These are phyloP conservation scores for Rhododendron simsii DNA, from an alignment of 148 eudicot genomes.

Conservation along the genomic window DNA sequence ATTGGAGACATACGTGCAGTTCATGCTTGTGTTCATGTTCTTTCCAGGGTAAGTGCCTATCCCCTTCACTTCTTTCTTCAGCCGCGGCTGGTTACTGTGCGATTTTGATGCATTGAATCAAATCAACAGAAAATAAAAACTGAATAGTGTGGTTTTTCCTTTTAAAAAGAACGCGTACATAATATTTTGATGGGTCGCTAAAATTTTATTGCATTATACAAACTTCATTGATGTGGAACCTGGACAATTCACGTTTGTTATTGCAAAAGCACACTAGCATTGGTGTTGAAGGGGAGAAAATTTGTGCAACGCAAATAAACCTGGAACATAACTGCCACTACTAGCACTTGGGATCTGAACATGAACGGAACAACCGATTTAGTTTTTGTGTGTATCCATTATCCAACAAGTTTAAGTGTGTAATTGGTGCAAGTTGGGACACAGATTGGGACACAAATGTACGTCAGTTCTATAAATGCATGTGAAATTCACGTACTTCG, in stretches of 20 bases:
- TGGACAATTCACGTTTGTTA: not conserved
- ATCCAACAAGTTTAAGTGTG: not conserved
- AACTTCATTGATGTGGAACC: not conserved
- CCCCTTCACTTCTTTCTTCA: not conserved
- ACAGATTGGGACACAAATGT: not conserved
- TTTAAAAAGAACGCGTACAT: not conserved
- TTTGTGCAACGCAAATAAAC: not conserved
- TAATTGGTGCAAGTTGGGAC: not conserved
- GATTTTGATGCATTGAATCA: not conserved
- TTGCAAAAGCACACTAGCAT: not conserved
- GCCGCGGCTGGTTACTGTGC: not conserved
- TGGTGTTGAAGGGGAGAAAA: not conserved
- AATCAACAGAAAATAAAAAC: not conserved
- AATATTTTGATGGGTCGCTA: not conserved
- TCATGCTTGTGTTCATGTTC: slow-evolving; percentile 86
- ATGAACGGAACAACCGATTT: not conserved
- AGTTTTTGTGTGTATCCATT: not conserved
- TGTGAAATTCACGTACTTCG: not conserved
- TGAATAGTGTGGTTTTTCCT: not conserved
- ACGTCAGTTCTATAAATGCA: not conserved
- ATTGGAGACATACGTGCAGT: slow-evolving; percentile 74
- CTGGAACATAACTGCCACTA: not conserved
- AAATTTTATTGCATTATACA: not conserved
- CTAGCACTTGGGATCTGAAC: not conserved
- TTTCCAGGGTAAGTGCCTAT: slow-evolving; percentile 68